Percentiles rank a stretch among this genome's conserved stretches.
Evolutionary conservation across 2,329 filamentous ascomycete species (phyloP).

Genomic region (Colletotrichum liaoningense): DNA sequence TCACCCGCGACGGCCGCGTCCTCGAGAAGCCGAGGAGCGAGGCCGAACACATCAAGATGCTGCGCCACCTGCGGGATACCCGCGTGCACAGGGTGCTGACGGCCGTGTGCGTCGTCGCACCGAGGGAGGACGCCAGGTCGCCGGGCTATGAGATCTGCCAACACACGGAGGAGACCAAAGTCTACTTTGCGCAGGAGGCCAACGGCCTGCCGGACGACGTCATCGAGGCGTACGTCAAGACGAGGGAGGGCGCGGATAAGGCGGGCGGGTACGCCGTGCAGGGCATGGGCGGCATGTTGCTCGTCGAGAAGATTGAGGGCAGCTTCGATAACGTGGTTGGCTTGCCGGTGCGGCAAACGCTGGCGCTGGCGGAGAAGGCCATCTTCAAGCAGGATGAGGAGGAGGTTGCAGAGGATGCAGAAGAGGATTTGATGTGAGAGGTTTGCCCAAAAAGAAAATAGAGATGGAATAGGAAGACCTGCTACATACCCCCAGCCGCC

Average conservation of each 20-base stretch:
- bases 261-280: constrained; percentile 96
- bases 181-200: constrained; percentile 80
- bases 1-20: constrained; percentile 79
- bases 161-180: constrained; percentile 89
- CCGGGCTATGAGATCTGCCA: constrained; percentile 90
- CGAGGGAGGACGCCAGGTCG: constrained; percentile 80
- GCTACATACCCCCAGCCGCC: background rate
- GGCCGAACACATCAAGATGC: constrained; percentile 84
- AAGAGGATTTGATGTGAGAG: constrained; percentile 48
- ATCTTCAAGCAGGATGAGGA: constrained; percentile 79
- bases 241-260: constrained; percentile 94
- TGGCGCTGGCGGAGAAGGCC: constrained; percentile 90
- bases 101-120: constrained; percentile 84
- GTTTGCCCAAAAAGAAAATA: too few relatives aligned
- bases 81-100: constrained; percentile 86
- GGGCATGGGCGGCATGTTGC: constrained; percentile 84
- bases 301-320: constrained; percentile 91
- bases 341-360: constrained; percentile 80
- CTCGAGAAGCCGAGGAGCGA: constrained; percentile 91
- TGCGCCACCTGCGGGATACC: constrained; percentile 83
- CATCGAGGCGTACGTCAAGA: constrained; percentile 81
- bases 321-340: constrained; percentile 95
- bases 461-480: background rate
- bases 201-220: constrained; percentile 79
- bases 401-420: constrained; percentile 62